Evolutionary conservation across 2,329 filamentous ascomycete species (phyloP).

Genomic region (Colletotrichum sp.): DNA sequence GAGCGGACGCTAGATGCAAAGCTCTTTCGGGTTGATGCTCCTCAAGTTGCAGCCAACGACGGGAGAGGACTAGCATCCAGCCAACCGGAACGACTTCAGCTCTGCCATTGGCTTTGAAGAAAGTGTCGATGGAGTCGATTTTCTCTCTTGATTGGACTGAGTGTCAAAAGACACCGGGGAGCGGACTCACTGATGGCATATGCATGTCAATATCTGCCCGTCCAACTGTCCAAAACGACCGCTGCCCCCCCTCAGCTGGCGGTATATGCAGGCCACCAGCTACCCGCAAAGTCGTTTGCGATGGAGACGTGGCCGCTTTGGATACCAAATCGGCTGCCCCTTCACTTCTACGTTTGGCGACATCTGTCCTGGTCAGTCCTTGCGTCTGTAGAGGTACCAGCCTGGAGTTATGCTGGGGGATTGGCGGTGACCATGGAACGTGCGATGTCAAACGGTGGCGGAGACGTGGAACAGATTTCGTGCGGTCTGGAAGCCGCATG

Average conservation of each 20-base stretch:
- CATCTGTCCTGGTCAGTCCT: neutral
- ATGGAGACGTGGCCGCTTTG: neutral
- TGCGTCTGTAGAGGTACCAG: neutral
- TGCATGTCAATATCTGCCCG: neutral
- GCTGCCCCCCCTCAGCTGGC: neutral
- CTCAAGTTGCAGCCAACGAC: neutral
- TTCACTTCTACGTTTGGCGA: neutral
- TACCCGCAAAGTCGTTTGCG: neutral
- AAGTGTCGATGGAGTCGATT: neutral
- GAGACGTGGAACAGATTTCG: rapidly evolving
- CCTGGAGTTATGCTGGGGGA: neutral
- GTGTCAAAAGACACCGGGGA: neutral
- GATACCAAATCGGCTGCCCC: neutral
- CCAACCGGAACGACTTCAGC: neutral
- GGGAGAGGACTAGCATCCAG: rapidly evolving
- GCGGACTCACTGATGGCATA: neutral
- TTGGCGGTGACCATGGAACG: neutral
- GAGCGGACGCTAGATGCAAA: neutral
- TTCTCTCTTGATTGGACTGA: neutral
- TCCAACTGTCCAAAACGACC: neutral
- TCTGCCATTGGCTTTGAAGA: neutral
- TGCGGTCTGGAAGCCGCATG: neutral
- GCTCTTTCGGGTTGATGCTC: neutral
- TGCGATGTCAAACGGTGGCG: neutral
- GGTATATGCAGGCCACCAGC: neutral